Evolutionary conservation across 148 eudicot species (phyloP).

Genomic region (Chenopodium formosanum): DNA sequence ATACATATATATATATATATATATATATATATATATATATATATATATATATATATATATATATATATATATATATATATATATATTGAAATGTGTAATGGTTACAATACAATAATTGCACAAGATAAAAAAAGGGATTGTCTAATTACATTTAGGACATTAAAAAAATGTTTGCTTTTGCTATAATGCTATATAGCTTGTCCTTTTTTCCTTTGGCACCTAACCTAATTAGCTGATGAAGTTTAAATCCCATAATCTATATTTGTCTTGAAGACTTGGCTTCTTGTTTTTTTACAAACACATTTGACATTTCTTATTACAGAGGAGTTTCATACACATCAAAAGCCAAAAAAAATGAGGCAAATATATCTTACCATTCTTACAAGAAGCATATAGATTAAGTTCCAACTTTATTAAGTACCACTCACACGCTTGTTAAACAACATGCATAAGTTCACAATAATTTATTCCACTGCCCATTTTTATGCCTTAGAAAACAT

Average conservation of each 20-base stretch:
- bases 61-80: too few relatives aligned
- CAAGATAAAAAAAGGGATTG: background rate
- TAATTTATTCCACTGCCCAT: too few relatives aligned
- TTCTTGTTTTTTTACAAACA: background rate
- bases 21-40: too few relatives aligned
- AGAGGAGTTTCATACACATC: background rate
- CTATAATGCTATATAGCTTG: background rate
- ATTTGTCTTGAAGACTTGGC: background rate
- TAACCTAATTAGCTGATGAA: too few relatives aligned
- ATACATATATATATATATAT: too few relatives aligned
- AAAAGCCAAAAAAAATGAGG: slow-evolving; percentile 10
- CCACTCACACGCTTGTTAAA: slow-evolving; percentile 19
- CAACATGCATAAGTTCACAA: background rate
- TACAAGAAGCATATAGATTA: slow-evolving; percentile 32
- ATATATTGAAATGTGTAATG: background rate
- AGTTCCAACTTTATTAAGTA: slow-evolving; percentile 7
- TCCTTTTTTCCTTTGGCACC: background rate
- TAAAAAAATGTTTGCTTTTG: background rate
- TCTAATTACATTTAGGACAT: background rate
- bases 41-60: too few relatives aligned
- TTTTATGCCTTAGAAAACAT: background rate
- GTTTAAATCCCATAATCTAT: background rate
- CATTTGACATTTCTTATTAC: background rate
- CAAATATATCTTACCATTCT: slow-evolving; percentile 39
- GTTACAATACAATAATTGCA: background rate